A percentile compares a stretch with the other conserved stretches of the same genome.
Evolutionary conservation across 495 filamentous ascomycete genomes (phyloP).

Genomic region (Podospora comata): DNA sequence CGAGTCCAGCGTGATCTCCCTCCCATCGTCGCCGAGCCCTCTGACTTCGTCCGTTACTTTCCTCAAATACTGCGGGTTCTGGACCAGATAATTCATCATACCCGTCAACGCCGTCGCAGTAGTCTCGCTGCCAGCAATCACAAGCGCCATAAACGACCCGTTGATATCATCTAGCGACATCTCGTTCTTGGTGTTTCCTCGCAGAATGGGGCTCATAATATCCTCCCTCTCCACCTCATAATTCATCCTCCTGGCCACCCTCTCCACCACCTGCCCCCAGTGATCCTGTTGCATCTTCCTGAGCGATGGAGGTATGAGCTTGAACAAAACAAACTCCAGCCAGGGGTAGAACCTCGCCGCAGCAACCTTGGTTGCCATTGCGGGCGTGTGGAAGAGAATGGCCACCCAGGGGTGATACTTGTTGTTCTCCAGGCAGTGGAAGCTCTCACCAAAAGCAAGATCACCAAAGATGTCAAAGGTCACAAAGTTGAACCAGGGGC

Average conservation of each 20-base stretch:
- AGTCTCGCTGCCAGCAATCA: constrained; percentile 55
- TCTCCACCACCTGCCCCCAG: background rate
- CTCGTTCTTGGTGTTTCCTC: constrained; percentile 1
- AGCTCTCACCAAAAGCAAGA: constrained; percentile 10
- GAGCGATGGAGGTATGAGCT: background rate
- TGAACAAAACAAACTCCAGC: background rate
- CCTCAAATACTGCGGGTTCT: constrained; percentile 37
- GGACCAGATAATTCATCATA: constrained; percentile 49
- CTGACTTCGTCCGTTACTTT: constrained; percentile 46
- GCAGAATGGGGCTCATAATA: constrained; percentile 1
- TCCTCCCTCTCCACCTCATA: constrained; percentile 8
- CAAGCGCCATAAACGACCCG: constrained; percentile 36
- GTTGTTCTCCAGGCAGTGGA: constrained; percentile 7
- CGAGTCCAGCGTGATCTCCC: constrained; percentile 47
- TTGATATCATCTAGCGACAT: constrained; percentile 37
- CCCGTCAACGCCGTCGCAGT: constrained; percentile 50
- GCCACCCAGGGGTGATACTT: constrained; percentile 5
- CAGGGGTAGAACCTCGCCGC: constrained; percentile 2
- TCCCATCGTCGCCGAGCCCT: constrained; percentile 33
- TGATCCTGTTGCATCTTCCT: constrained; percentile 7
- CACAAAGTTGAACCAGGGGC: constrained; percentile 4
- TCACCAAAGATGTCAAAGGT: constrained; percentile 15
- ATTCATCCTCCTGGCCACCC: background rate
- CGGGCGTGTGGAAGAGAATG: constrained; percentile 7
- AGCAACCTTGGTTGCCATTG: constrained; percentile 1